Percentiles rank a stretch among this genome's conserved stretches.
phyloP scores from a whole-genome alignment of 768 basidiomycete genomes.

The Dioszegia crocea region DNA sequence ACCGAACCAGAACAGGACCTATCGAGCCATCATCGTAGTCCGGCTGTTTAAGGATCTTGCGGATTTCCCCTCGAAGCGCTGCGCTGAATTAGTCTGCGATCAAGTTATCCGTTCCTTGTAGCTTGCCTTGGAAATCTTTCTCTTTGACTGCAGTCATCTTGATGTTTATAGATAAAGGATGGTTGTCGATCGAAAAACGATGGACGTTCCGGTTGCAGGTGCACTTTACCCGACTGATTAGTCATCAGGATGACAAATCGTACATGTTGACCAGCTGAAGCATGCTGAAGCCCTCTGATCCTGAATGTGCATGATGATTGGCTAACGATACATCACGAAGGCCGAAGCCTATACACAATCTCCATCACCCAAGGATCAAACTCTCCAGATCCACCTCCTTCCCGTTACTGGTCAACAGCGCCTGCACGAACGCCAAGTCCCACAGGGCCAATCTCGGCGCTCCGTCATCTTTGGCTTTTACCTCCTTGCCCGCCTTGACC shows the following conservation, averaged over 20 bases:
- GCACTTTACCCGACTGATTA: no score
- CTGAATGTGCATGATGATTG: no score
- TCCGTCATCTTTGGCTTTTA: slow-evolving; percentile 56
- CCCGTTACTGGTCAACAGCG: slow-evolving; percentile 65
- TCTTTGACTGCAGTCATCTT: slow-evolving; percentile 37
- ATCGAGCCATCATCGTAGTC: slow-evolving; percentile 49
- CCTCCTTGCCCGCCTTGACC: slow-evolving; percentile 50
- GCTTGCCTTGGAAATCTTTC: slow-evolving; percentile 22
- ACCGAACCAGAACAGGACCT: slow-evolving; percentile 49
- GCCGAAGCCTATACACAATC: no score
- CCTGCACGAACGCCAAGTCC: slow-evolving; percentile 78
- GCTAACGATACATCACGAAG: no score
- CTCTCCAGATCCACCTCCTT: slow-evolving; percentile 58
- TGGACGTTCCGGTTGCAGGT: no score
- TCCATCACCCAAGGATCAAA: slow-evolving; percentile 32
- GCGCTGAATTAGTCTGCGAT: not conserved
- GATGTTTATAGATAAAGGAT: not conserved
- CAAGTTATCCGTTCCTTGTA: no score
- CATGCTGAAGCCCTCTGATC: no score
- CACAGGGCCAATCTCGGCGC: slow-evolving; percentile 62
- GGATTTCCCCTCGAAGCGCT: slow-evolving; percentile 44
- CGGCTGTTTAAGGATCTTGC: slow-evolving; percentile 45
- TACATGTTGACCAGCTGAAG: no score
- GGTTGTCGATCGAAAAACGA: not conserved
- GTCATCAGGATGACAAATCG: no score